Evolutionary conservation across 192 early-diverging fungal genomes (phyloP).

Genomic region (Coemansia aciculifera): DNA sequence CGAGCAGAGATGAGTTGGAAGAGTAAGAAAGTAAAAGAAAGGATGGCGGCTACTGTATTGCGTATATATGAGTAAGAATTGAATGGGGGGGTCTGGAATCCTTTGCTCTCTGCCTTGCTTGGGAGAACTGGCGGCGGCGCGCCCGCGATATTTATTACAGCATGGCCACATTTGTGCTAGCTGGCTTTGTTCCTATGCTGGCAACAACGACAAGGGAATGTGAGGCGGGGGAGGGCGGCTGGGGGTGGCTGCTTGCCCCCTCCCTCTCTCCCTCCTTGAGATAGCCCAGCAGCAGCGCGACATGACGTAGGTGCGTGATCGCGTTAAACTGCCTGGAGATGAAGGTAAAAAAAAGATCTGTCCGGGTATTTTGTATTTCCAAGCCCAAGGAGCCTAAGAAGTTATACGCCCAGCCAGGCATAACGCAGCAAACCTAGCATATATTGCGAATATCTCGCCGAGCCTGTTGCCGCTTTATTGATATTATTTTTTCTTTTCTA

Average conservation of each 20-base stretch:
- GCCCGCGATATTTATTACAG: constrained; percentile 47
- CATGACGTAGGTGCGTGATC: constrained; percentile 25
- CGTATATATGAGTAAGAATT: background rate
- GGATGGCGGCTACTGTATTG: constrained; percentile 4
- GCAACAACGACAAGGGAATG: constrained; percentile 21
- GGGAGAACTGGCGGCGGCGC: constrained; percentile 18
- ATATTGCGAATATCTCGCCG: background rate
- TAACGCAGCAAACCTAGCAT: background rate
- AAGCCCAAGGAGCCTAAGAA: background rate
- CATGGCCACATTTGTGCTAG: constrained; percentile 43
- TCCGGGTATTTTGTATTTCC: background rate
- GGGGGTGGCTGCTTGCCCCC: constrained; percentile 18
- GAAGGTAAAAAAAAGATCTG: background rate
- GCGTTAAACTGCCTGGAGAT: background rate
- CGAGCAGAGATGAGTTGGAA: background rate
- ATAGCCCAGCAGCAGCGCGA: constrained; percentile 2
- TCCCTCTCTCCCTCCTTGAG: background rate
- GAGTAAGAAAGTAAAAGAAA: background rate
- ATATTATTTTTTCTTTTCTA: background rate
- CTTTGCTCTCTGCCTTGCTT: constrained; percentile 9
- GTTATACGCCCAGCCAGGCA: background rate
- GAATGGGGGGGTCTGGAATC: constrained; percentile 11
- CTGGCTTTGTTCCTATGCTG: constrained; percentile 38
- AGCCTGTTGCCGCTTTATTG: background rate
- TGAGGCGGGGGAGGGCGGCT: constrained; percentile 17